These are phyloP conservation scores for Solanum sitiens DNA, from an alignment of 257 asterid species.

Conservation along the genomic window DNA sequence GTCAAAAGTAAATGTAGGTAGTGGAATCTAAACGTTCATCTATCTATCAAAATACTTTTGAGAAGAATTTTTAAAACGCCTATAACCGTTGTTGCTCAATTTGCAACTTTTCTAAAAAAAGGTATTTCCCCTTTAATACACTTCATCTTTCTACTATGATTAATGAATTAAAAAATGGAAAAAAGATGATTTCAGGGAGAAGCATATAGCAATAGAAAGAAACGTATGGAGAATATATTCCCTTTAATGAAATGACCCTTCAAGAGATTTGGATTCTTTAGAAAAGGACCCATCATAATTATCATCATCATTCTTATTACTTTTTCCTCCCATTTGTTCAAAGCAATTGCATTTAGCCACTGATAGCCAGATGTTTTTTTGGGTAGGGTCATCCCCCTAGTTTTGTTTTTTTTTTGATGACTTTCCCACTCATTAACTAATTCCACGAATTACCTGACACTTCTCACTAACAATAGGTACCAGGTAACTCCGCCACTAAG, in stretches of 20 bases:
- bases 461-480: neutral
- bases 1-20: neutral
- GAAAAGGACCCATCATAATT: neutral
- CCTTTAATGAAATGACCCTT: neutral
- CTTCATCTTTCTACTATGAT: neutral
- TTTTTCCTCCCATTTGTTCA: neutral
- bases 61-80: neutral
- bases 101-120: neutral
- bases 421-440: neutral
- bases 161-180: neutral
- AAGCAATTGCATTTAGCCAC: neutral
- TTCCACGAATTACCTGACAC: neutral
- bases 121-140: neutral
- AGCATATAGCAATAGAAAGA: neutral
- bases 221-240: neutral
- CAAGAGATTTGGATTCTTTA: constrained; percentile 4
- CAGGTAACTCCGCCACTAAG: neutral
- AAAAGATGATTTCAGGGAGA: neutral
- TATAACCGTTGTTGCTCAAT: neutral
- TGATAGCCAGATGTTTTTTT: neutral
- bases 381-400: neutral
- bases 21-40: neutral
- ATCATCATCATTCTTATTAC: neutral
- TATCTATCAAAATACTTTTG: neutral
- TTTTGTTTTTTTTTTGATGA: neutral